Base-by-base conservation (phyloP, 164 flowering plant species). In the Paratinospora sagittata region DNA sequence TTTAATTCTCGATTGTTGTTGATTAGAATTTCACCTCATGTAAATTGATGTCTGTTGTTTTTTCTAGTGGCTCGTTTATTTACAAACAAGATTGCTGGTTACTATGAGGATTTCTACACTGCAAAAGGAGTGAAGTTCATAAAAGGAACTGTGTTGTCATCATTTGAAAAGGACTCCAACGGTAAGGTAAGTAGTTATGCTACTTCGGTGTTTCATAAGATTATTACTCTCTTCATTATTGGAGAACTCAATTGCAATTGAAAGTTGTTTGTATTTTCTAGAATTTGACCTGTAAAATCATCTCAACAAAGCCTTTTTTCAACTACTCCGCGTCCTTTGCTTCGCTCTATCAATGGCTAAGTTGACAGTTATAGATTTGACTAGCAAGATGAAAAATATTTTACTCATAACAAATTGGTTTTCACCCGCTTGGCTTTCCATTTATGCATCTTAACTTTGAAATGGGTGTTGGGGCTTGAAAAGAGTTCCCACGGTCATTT, bases 41-140 rank as follows among this genome's bases (percentile, higher is more conserved):
- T 63, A 37, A 33, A 47, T 45, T 30, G 12, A 37, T 11, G 49
- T 52, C 10, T 63, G 9, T 70, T 70, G 63, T 63, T 74, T 71
- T 74, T 69, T 76, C 66, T 84, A 95, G 99, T 95, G 97, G 90
- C 90, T 11, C 96, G 96, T 34, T 81, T 95, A 47, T 95, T 95
- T 81, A 89, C 96, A 1, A 83, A 90, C 26, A 89, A 90, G 78
- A 91, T 95, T 70, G 92, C 99, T 24, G 80, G 77, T 75, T 92
- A 73, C 75, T 95, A 95, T 72, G 97, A 95, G 77, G 94, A 90
- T 17, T 86, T 83, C 79, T 95, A 95, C 83, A 83, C 77, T 74
- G 81, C 96, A 41, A 95, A 88, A 82, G 99, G 99, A 74, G 94
- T 95, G 55, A 78, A 90, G 68, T 92, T 95, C 75, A 74, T 91